Percentiles rank a stretch among this genome's conserved stretches.
Evolutionary conservation across 2,329 filamentous ascomycete species (phyloP).

Genomic region (Lachnellula hyalina): DNA sequence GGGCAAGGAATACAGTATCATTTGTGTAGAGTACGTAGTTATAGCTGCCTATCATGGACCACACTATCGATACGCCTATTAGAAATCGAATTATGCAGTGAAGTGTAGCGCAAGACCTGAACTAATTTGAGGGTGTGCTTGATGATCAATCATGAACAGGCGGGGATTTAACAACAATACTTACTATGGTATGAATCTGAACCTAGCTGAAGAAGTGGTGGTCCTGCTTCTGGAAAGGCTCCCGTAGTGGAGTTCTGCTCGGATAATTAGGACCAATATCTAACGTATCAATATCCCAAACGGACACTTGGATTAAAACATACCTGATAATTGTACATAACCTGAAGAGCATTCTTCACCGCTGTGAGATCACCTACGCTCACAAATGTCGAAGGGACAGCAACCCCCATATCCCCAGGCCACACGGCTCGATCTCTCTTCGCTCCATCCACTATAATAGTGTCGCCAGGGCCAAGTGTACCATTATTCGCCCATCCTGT

Average conservation of each 20-base stretch:
- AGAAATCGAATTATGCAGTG: no score
- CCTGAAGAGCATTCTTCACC: slow-evolving; percentile 39
- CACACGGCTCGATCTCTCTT: slow-evolving; percentile 56
- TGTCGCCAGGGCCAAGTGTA: slow-evolving; percentile 27
- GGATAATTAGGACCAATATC: background rate
- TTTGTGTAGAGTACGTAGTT: slow-evolving; percentile 54
- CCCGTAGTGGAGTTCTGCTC: slow-evolving; percentile 18
- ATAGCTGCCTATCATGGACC: slow-evolving; percentile 53
- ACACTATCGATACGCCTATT: slow-evolving; percentile 29
- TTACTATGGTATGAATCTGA: slow-evolving; percentile 48
- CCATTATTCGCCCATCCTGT: slow-evolving; percentile 36
- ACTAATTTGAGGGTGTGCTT: no score
- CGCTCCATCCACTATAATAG: slow-evolving; percentile 43
- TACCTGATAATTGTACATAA: slow-evolving; percentile 41
- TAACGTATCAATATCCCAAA: slow-evolving; percentile 13
- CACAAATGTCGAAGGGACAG: slow-evolving; percentile 46
- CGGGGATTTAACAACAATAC: background rate
- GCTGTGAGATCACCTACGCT: slow-evolving; percentile 47
- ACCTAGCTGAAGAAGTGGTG: slow-evolving; percentile 20
- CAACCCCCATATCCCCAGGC: slow-evolving; percentile 56
- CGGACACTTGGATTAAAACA: slow-evolving; percentile 22
- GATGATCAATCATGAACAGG: no score
- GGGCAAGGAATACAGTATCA: slow-evolving; percentile 42
- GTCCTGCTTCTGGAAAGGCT: slow-evolving; percentile 25
- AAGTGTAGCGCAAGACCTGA: no score